A percentile compares a stretch with the other conserved stretches of the same genome.
phyloP scores from a whole-genome alignment of 192 early-diverging fungal genomes.

The Backusella tarrabulga region DNA sequence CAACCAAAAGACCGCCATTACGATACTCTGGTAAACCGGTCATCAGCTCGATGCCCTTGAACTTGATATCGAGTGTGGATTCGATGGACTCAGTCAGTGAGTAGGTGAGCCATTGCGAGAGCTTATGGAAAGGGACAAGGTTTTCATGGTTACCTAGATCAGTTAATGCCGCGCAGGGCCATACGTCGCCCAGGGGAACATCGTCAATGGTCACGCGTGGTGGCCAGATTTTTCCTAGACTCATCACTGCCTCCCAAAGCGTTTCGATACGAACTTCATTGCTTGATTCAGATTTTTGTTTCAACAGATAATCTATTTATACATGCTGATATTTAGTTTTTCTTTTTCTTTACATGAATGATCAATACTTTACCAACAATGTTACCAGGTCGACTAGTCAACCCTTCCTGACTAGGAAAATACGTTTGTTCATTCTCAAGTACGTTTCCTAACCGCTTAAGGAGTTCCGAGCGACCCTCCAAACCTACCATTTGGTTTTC shows the following conservation, averaged over 20 bases:
- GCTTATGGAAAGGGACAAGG: conserved; percentile 86
- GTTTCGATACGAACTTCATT: conserved; percentile 57
- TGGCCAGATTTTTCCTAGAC: conserved; percentile 82
- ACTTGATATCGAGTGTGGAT: conserved; percentile 29
- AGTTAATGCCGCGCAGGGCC: conserved; percentile 68
- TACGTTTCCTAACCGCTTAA: conserved; percentile 62
- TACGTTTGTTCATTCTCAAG: conserved; percentile 50
- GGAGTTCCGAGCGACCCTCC: conserved; percentile 69
- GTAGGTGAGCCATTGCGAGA: conserved; percentile 96
- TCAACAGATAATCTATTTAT: conserved; percentile 18
- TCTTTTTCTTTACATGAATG: background rate
- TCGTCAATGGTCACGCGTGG: conserved; percentile 76
- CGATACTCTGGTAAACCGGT: conserved; percentile 88
- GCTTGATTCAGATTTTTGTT: background rate
- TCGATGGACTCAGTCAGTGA: conserved; percentile 82
- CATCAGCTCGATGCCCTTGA: conserved; percentile 62
- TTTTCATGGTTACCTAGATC: conserved; percentile 37
- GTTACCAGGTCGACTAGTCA: conserved; percentile 74
- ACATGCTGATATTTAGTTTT: background rate
- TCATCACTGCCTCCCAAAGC: conserved; percentile 81
- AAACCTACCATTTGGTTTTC: conserved; percentile 81
- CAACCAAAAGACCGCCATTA: conserved; percentile 90
- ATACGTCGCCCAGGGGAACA: conserved; percentile 85
- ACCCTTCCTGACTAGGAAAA: conserved; percentile 49
- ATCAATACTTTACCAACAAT: conserved; percentile 59